A percentile compares a stretch with the other conserved stretches of the same genome.
Evolutionary conservation across 2,329 filamentous ascomycete species (phyloP).

Genomic region (Alternaria panax): DNA sequence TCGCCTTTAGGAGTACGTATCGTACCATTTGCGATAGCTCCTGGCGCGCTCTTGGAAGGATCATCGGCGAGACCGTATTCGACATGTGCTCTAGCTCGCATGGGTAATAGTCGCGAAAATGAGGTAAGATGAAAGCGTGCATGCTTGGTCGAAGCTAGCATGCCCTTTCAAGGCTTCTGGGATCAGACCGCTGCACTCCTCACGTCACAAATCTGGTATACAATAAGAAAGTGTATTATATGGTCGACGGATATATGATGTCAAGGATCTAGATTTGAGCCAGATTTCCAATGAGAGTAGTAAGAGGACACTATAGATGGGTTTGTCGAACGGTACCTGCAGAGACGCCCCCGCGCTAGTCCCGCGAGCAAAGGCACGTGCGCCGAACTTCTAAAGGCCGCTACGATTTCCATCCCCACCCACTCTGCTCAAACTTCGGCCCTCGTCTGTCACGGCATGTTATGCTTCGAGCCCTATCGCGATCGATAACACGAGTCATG

Average conservation of each 20-base stretch:
- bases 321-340: background rate
- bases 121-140: too few relatives aligned
- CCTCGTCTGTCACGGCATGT: slow-evolving; percentile 35
- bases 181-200: background rate
- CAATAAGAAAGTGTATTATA: background rate
- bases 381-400: slow-evolving; percentile 18
- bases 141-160: background rate
- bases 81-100: background rate
- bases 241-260: background rate
- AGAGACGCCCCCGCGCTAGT: slow-evolving; percentile 7
- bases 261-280: background rate
- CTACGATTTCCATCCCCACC: slow-evolving; percentile 8
- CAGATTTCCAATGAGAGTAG: background rate
- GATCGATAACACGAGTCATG: slow-evolving; percentile 41
- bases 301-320: background rate
- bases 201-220: background rate
- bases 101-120: too few relatives aligned
- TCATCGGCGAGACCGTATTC: background rate
- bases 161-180: background rate
- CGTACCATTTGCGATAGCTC: background rate
- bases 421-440: background rate
- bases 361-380: slow-evolving; percentile 12
- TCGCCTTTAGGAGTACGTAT: background rate
- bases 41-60: background rate
- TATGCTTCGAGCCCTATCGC: slow-evolving; percentile 49